A percentile compares a stretch with the other conserved stretches of the same genome.
phyloP scores from a whole-genome alignment of 768 basidiomycete genomes.

The Lactarius deliciosus region DNA sequence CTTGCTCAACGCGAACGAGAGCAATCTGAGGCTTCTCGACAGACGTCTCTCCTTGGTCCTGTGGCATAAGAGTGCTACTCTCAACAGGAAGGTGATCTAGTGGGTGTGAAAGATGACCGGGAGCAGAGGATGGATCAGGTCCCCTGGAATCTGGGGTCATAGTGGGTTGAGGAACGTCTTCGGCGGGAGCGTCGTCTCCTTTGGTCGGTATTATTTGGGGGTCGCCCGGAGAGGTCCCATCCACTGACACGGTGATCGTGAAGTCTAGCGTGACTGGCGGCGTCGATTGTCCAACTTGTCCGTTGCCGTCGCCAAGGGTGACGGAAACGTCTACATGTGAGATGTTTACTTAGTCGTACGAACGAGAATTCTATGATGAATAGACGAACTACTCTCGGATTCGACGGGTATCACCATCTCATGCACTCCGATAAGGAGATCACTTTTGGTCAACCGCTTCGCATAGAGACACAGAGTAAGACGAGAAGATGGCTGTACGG shows the following conservation, averaged over 20 bases:
- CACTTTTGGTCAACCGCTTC: no score
- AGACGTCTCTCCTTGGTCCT: not conserved
- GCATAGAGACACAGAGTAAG: no score
- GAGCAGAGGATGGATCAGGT: not conserved
- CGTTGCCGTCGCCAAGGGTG: no score
- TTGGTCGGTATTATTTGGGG: not conserved
- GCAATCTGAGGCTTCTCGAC: not conserved
- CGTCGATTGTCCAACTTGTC: no score
- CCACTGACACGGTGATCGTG: not conserved
- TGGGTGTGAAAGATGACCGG: not conserved
- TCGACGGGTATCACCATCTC: no score
- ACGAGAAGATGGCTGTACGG: no score
- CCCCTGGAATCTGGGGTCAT: not conserved
- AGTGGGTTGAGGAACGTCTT: not conserved
- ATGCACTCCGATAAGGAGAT: no score
- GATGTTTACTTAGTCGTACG: no score
- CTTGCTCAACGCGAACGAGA: not conserved
- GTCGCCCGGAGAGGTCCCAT: not conserved
- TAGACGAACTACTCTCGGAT: no score
- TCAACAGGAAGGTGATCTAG: not conserved
- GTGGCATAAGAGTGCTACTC: not conserved
- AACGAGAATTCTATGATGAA: no score
- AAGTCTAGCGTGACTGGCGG: no score
- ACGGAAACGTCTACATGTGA: no score
- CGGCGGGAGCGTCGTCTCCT: not conserved